These are phyloP conservation scores for Rhynchosporium graminicola DNA, from an alignment of 2,329 filamentous ascomycete species.

Conservation along the genomic window DNA sequence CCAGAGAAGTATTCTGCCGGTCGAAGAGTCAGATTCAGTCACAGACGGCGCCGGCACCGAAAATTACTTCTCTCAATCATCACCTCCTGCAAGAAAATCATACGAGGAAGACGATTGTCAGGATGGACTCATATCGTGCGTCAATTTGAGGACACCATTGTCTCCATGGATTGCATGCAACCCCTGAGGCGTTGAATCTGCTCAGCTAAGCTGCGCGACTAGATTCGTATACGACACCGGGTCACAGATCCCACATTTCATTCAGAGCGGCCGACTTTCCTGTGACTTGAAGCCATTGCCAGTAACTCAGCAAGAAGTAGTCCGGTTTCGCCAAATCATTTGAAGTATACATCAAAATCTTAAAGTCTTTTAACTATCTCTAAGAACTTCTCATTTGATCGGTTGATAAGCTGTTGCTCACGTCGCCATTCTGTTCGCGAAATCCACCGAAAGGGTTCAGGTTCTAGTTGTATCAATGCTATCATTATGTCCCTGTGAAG, in stretches of 20 bases:
- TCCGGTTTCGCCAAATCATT: constrained; percentile 4
- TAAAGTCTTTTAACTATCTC: constrained; percentile 24
- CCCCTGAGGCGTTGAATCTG: constrained; percentile 46
- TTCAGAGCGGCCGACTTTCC: constrained; percentile 13
- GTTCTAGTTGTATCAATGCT: too few species aligned
- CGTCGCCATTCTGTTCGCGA: too few species aligned
- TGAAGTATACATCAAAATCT: constrained; percentile 26
- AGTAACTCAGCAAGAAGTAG: not conserved
- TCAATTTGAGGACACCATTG: constrained; percentile 45
- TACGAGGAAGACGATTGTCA: constrained; percentile 16
- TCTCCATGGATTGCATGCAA: constrained; percentile 46
- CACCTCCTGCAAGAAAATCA: constrained; percentile 13
- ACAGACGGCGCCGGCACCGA: constrained; percentile 27
- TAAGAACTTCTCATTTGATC: constrained; percentile 22
- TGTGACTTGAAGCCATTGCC: constrained; percentile 10
- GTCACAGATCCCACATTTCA: constrained; percentile 24
- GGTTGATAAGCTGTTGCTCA: constrained; percentile 6
- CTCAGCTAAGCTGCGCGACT: constrained; percentile 46
- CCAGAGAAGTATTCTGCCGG: not conserved
- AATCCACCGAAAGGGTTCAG: too few species aligned
- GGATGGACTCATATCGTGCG: constrained; percentile 23
- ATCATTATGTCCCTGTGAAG: too few species aligned
- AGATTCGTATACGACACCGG: constrained; percentile 32
- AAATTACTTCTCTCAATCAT: constrained; percentile 21
- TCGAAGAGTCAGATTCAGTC: constrained; percentile 3